Percentiles rank a stretch among this genome's conserved stretches.
Evolutionary conservation across 1,284 basidiomycete species (phyloP).

Genomic region (Albatrellus sp.): DNA sequence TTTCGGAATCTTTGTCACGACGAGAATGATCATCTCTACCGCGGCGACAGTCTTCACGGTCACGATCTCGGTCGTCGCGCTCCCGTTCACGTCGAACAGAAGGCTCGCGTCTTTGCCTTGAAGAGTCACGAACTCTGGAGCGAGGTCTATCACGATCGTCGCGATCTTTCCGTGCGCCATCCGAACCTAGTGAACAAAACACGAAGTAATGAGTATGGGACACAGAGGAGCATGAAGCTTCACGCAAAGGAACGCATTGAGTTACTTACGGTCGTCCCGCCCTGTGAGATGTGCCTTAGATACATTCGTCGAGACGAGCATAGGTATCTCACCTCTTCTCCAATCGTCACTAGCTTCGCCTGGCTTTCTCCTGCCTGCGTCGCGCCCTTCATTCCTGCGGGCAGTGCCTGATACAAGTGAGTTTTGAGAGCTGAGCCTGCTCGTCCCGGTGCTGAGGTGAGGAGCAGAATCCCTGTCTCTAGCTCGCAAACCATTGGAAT

Average conservation of each 20-base stretch:
- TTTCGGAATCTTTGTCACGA: constrained; percentile 23
- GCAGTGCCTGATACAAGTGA: constrained; percentile 25
- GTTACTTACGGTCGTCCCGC: constrained; percentile 47
- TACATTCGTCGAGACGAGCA: not conserved
- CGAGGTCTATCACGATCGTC: constrained; percentile 47
- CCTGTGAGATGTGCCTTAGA: constrained; percentile 14
- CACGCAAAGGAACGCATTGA: not conserved
- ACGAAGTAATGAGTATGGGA: constrained; percentile 6
- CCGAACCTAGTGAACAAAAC: constrained; percentile 30
- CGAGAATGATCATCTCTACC: constrained; percentile 26
- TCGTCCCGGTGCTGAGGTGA: constrained; percentile 35
- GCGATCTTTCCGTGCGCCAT: constrained; percentile 40
- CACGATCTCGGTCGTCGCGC: constrained; percentile 29
- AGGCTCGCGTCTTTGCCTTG: constrained; percentile 41
- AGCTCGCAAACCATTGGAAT: constrained; percentile 30
- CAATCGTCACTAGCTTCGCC: constrained; percentile 69
- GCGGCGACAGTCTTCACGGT: constrained; percentile 26
- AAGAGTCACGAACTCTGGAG: constrained; percentile 48
- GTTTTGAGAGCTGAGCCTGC: constrained; percentile 27
- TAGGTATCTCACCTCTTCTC: constrained; percentile 49
- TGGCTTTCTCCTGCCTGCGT: constrained; percentile 50
- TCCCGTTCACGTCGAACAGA: constrained; percentile 29
- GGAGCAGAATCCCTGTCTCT: constrained; percentile 62
- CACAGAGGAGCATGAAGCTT: constrained; percentile 3
- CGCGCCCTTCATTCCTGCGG: constrained; percentile 44